Base-by-base conservation (phyloP, 1,284 basidiomycete species). In the Coriolopsis trogii region DNA sequence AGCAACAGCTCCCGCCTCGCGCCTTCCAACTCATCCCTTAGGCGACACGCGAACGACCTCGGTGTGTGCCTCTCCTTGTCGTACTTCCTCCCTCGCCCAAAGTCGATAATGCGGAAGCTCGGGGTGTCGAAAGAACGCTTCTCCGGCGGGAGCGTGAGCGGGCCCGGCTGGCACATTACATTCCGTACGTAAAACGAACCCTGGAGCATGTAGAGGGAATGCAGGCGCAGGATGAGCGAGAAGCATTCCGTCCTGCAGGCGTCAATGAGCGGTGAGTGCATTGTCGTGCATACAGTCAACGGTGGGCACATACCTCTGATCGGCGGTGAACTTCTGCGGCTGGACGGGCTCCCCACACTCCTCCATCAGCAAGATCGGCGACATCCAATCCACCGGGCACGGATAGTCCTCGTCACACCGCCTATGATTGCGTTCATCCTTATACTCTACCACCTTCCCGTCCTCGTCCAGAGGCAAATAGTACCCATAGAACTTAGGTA, bases 401-500 rank as follows among this genome's bases (percentile, higher is more conserved):
- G 50, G 47, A 6, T 36, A 5, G 6, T 46, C 40, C 29, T 56
- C 50, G 3, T 26, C 15, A 46, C 46, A 55, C 5, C 10, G 0
- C 20, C 20, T 29, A 34, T 48, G 53, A 28, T 25, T n/a, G n/a
- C 26, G 15, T 18, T 25, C 49, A 33, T 54, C 25, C 9, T 36
- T 21, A n/a, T n/a, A n/a, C n/a, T n/a, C n/a, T n/a, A n/a, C n/a
- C n/a, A n/a, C 18, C 28, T 38, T 50, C 16, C 58, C 56, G 34
- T 55, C 39, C 25, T 25, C 24, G 10, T 10, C 20, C 30, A 38
- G 12, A 1, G 74, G 73, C 8, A 68, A 59, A 60, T 82, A 82
- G 63, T 76, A 79, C 1, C 81, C 80, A 58, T 77, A 82, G 62
- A 74, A 82, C 62, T 80, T 79, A 6, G 81, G 80, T 4, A 79